Evolutionary conservation across 2,329 filamentous ascomycete genomes (phyloP).

Genomic region (Ceratocystis smalleyi): DNA sequence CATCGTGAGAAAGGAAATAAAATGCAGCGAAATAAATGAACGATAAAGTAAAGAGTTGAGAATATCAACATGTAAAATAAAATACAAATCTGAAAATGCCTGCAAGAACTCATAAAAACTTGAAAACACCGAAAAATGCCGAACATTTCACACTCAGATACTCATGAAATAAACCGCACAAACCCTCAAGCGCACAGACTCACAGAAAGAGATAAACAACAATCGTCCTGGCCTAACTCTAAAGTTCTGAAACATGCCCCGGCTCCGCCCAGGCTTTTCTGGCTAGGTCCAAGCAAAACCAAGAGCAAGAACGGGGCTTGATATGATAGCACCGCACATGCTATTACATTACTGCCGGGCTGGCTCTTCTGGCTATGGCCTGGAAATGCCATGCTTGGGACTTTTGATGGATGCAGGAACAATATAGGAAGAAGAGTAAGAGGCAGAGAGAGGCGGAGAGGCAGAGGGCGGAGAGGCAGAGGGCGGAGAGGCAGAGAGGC

Average conservation of each 20-base stretch:
- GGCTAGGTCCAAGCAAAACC: not conserved
- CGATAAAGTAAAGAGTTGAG: too few species aligned
- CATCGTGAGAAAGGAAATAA: not conserved
- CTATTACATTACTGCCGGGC: not conserved
- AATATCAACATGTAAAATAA: too few species aligned
- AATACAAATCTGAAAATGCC: not conserved
- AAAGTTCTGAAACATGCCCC: slow-evolving; percentile 1
- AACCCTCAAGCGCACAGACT: not conserved
- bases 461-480: not conserved
- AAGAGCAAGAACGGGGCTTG: not conserved
- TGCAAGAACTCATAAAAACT: too few species aligned
- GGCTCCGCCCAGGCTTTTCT: not conserved
- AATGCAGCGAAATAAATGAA: not conserved
- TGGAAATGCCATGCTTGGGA: not conserved
- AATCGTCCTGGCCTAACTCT: not conserved
- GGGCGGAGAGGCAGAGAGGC: not conserved
- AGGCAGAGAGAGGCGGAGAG: not conserved
- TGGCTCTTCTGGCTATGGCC: not conserved
- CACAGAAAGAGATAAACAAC: not conserved
- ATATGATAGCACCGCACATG: too few species aligned
- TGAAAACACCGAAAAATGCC: too few species aligned
- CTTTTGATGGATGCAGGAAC: slow-evolving; percentile 2
- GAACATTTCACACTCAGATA: too few species aligned
- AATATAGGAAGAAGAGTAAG: slow-evolving; percentile 6
- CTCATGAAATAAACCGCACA: not conserved